Percentiles rank a stretch among this genome's conserved stretches.
Evolutionary conservation across 192 early-diverging fungal species (phyloP).

Genomic region (Rhizophagus clarus): DNA sequence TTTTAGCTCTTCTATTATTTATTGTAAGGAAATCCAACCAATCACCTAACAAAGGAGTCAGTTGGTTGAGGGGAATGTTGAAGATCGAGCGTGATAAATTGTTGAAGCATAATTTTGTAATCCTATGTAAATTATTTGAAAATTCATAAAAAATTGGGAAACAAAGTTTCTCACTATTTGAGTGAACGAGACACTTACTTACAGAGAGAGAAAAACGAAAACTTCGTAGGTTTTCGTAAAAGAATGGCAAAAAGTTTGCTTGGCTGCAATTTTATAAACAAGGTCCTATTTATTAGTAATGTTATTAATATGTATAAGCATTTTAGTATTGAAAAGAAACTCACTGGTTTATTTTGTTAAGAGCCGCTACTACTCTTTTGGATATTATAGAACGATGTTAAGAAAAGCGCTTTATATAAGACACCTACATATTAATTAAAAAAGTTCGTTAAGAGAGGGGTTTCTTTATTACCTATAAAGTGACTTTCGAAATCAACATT

Average conservation of each 20-base stretch:
- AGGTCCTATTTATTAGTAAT: not conserved
- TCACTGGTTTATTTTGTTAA: not conserved
- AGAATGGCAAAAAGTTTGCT: not conserved
- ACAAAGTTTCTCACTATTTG: not conserved
- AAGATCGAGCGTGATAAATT: constrained; percentile 1
- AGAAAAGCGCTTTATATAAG: not conserved
- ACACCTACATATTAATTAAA: not conserved
- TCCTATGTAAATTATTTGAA: not conserved
- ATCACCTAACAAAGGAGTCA: not conserved
- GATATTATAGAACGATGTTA: not conserved
- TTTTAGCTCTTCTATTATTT: not conserved
- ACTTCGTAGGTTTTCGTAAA: not conserved
- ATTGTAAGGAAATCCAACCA: not conserved
- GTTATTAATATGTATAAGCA: not conserved
- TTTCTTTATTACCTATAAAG: not conserved
- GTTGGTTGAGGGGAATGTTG: not conserved
- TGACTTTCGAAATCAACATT: not conserved
- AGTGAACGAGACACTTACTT: not conserved
- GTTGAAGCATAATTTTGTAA: constrained; percentile 1
- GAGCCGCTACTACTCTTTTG: not conserved
- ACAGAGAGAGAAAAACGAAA: not conserved
- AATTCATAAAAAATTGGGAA: not conserved
- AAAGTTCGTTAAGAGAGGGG: not conserved
- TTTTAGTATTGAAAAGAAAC: not conserved
- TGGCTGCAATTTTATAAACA: not conserved